These are phyloP conservation scores for Plasmopara halstedii DNA, from an alignment of 352 stramenopile species.

Conservation along the genomic window DNA sequence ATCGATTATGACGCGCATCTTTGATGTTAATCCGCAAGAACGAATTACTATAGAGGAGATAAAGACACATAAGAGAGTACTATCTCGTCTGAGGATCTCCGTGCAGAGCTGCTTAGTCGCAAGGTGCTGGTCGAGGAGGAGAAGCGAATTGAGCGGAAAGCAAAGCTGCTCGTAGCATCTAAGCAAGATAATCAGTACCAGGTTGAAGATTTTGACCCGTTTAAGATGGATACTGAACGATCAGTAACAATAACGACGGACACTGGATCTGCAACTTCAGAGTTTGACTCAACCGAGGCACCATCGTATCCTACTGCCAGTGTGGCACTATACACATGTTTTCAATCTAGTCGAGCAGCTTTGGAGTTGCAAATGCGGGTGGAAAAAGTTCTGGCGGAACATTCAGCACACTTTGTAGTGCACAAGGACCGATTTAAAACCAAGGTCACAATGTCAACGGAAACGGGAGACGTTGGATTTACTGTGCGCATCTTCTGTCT, in stretches of 20 bases:
- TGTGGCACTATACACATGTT: constrained; percentile 70
- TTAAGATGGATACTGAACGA: constrained; percentile 32
- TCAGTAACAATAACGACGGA: constrained; percentile 28
- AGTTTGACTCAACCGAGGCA: constrained; percentile 26
- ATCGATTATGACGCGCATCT: constrained; percentile 65
- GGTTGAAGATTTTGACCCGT: constrained; percentile 61
- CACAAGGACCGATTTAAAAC: constrained; percentile 71
- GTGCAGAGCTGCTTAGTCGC: constrained; percentile 42
- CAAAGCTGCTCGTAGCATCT: constrained; percentile 33
- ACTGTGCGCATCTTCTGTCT: constrained; percentile 60
- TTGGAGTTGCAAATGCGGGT: constrained; percentile 47
- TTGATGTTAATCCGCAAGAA: constrained; percentile 58
- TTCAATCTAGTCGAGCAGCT: constrained; percentile 46
- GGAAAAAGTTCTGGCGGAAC: constrained; percentile 41
- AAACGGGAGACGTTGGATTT: constrained; percentile 44
- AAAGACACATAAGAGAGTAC: constrained; percentile 52
- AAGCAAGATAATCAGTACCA: constrained; percentile 26
- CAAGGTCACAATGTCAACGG: constrained; percentile 44
- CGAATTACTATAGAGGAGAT: constrained; percentile 75
- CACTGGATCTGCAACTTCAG: constrained; percentile 16
- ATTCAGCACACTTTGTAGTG: constrained; percentile 36
- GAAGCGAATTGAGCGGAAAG: constrained; percentile 58
- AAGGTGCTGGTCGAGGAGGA: constrained; percentile 64
- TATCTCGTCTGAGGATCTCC: constrained; percentile 34
- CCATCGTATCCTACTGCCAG: constrained; percentile 49